A percentile compares a stretch with the other conserved stretches of the same genome.
These are phyloP conservation scores for Colletotrichum sp. DNA, from an alignment of 2,329 filamentous ascomycete genomes.

Conservation along the genomic window DNA sequence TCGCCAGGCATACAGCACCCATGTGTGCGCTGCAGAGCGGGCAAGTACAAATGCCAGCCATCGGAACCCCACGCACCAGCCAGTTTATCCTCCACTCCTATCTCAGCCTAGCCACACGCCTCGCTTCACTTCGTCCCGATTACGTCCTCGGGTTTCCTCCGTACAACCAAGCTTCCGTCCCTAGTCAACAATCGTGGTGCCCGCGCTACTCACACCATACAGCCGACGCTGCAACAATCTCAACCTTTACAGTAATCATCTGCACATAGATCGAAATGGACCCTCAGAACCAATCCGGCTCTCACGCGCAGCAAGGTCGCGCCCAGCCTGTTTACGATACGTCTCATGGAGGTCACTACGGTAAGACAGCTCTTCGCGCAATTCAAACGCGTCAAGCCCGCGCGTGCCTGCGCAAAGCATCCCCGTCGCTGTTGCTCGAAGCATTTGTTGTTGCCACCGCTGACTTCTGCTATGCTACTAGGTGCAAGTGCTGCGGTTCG, in stretches of 20 bases:
- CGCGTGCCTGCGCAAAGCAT: neutral
- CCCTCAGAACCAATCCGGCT: constrained; percentile 34
- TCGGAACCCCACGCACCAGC: neutral
- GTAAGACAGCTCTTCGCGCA: constrained; percentile 49
- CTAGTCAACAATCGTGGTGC: neutral
- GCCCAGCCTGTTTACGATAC: constrained; percentile 75
- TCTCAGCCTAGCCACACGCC: neutral
- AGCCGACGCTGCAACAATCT: neutral
- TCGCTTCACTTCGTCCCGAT: neutral
- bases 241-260: neutral
- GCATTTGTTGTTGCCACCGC: constrained; percentile 20
- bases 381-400: constrained; percentile 10
- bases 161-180: neutral
- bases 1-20: neutral
- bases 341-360: constrained; percentile 78
- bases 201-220: neutral
- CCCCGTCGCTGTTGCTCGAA: neutral
- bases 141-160: neutral
- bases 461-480: constrained; percentile 33
- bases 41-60: neutral
- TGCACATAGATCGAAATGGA: constrained; percentile 36
- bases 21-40: neutral
- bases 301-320: constrained; percentile 55
- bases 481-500: constrained; percentile 73
- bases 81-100: neutral